phyloP scores from a whole-genome alignment of 1,284 basidiomycete genomes.

The Mycena sp. region DNA sequence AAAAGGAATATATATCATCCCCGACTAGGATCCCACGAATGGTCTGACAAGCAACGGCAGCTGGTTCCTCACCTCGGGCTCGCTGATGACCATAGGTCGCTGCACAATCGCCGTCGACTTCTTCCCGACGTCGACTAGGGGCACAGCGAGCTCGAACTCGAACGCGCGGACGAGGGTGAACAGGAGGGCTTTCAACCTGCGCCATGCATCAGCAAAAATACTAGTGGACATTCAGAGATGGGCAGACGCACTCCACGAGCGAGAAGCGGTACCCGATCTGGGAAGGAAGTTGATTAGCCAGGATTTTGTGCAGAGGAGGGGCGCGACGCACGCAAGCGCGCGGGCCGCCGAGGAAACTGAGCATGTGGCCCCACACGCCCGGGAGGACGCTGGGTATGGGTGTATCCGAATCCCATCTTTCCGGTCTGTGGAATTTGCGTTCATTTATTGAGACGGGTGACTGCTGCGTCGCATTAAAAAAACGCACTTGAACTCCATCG shows the following conservation, averaged over 20 bases:
- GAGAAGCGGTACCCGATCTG: slow-evolving; percentile 69
- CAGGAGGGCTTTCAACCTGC: slow-evolving; percentile 58
- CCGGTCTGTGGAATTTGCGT: slow-evolving; percentile 29
- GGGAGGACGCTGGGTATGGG: slow-evolving; percentile 44
- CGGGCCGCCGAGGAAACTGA: slow-evolving; percentile 64
- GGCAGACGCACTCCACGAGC: slow-evolving; percentile 55
- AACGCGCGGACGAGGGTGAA: slow-evolving; percentile 21
- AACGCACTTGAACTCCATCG: slow-evolving; percentile 34
- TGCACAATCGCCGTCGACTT: slow-evolving; percentile 30
- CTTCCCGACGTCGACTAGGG: slow-evolving; percentile 1
- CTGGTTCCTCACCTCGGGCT: slow-evolving; percentile 13
- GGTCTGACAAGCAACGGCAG: slow-evolving; percentile 31
- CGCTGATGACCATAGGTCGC: slow-evolving; percentile 31
- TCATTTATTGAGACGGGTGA: neutral
- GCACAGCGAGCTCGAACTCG: slow-evolving; percentile 19
- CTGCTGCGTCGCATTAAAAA: neutral
- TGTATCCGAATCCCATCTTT: slow-evolving; percentile 27
- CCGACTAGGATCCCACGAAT: too few relatives aligned
- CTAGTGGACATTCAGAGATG: neutral
- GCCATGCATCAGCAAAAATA: neutral
- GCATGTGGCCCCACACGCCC: slow-evolving; percentile 59
- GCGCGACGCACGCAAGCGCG: too few relatives aligned
- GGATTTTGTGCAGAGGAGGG: too few relatives aligned
- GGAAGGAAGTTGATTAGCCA: too few relatives aligned
- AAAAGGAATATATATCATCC: too few relatives aligned